Evolutionary conservation across 2,329 filamentous ascomycete species (phyloP).

Genomic region (Aureobasidium vineae): DNA sequence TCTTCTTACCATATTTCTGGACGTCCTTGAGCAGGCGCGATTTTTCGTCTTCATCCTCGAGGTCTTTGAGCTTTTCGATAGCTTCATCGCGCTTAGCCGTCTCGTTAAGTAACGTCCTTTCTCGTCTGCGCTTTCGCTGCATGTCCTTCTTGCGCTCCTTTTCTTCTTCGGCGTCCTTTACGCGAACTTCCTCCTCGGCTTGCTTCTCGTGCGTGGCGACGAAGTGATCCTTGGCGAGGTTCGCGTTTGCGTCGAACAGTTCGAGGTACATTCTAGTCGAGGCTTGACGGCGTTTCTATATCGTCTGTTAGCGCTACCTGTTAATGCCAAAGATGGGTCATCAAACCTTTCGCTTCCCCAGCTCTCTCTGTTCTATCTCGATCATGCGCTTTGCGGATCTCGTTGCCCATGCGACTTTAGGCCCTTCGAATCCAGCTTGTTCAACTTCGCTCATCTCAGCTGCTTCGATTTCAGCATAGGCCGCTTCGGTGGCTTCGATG

Average conservation of each 20-base stretch:
- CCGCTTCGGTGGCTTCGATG: constrained; percentile 56
- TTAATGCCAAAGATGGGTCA: constrained; percentile 4
- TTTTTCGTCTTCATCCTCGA: constrained; percentile 78
- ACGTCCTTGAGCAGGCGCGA: constrained; percentile 80
- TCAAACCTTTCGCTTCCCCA: constrained; percentile 61
- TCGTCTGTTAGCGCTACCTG: constrained; percentile 16
- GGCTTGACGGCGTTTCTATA: constrained; percentile 58
- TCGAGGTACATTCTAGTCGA: constrained; percentile 56
- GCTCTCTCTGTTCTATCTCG: constrained; percentile 64
- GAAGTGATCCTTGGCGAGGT: constrained; percentile 72
- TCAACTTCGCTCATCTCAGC: constrained; percentile 62
- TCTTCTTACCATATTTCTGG: constrained; percentile 88
- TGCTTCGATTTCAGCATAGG: constrained; percentile 55
- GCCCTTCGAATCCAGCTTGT: constrained; percentile 50
- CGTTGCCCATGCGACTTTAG: constrained; percentile 55
- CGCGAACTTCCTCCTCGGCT: constrained; percentile 81
- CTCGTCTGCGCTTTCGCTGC: constrained; percentile 92
- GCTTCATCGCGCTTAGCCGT: constrained; percentile 78
- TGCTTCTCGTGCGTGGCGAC: constrained; percentile 73
- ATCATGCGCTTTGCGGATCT: constrained; percentile 65
- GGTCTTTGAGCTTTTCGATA: constrained; percentile 71
- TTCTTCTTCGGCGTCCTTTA: constrained; percentile 86
- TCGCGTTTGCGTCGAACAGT: constrained; percentile 65
- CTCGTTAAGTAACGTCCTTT: constrained; percentile 91
- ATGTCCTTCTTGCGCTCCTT: constrained; percentile 99